A percentile compares a stretch with the other conserved stretches of the same genome.
phyloP scores from a whole-genome alignment of 2,329 filamentous ascomycete species.

The Thelonectria rubi region DNA sequence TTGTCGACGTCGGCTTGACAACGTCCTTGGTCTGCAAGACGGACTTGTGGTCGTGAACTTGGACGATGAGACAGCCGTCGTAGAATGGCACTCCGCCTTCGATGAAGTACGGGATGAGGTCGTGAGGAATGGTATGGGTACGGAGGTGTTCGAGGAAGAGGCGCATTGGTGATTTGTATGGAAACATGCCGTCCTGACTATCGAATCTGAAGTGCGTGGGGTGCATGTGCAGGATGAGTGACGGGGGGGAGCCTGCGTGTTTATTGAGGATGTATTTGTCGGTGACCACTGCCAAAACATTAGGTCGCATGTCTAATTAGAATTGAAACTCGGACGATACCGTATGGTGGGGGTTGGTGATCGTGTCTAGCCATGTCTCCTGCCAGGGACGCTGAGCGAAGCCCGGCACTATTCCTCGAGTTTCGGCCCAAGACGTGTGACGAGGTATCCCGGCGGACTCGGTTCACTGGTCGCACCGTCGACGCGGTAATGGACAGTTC shows the following conservation, averaged over 20 bases:
- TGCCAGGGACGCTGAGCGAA: constrained; percentile 58
- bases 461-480: constrained; percentile 61
- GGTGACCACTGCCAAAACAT: constrained; percentile 68
- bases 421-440: constrained; percentile 56
- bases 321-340: constrained; percentile 47
- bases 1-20: constrained; percentile 59
- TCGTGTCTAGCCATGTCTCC: constrained; percentile 53
- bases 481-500: constrained; percentile 52
- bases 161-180: constrained; percentile 92
- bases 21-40: constrained; percentile 68
- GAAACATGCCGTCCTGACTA: constrained; percentile 90
- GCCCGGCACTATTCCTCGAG: constrained; percentile 60
- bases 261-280: constrained; percentile 84
- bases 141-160: constrained; percentile 80
- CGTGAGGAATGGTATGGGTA: constrained; percentile 83
- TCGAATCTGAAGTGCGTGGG: constrained; percentile 91
- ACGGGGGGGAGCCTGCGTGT: constrained; percentile 78
- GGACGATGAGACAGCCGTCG: constrained; percentile 93
- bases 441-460: constrained; percentile 66
- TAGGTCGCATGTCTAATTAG: constrained; percentile 30
- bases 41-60: constrained; percentile 88
- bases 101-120: constrained; percentile 82
- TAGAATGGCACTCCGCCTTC: constrained; percentile 82
- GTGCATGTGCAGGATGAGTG: constrained; percentile 86
- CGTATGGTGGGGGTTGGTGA: constrained; percentile 61